Base-by-base conservation (phyloP, 352 stramenopile genomes). In the Globisporangium splendens region DNA sequence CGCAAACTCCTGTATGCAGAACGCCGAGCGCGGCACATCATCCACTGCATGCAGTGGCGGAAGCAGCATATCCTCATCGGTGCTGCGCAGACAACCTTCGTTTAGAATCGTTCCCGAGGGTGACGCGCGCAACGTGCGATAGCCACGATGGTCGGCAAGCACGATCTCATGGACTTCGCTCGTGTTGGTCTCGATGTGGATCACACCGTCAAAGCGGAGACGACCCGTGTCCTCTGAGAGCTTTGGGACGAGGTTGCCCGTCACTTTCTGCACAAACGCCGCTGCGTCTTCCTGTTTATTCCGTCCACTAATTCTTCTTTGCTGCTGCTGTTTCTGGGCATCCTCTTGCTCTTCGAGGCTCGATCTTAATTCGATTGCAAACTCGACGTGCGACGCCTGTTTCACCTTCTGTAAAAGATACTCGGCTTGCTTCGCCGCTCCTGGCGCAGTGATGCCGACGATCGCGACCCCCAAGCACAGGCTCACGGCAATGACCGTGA, bases 61-160 rank as follows among this genome's bases (percentile, higher is more conserved):
- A n/a, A 85, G 28, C 5, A 35, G 28, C 28, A 6, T 10, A 35
- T 35, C 44, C 14, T 80, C 70, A 39, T 42, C 10, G 2, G 68
- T 64, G 20, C 33, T 68, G 28, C 28, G 28, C 20, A 85, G 51
- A 55, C 75, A 85, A 17, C 42, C 12, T 18, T 57, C 31, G 5
- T 41, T 42, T 1, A 53, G 28, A 15, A 63, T 15, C 1, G 17
- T 22, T 11, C 52, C 43, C 11, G 59, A 61, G 6, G 33, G n/a
- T n/a, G 43, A 22, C n/a, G 10, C 22, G 8, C 53, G 50, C 1
- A 50, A 41, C 22, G 51, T 61, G 7, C 65, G 68, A 21, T 66
- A 77, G 13, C 72, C 75, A 44, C 72, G 75, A 47, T 84, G 72
- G 53, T 79, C 68, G 13, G 18, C 54, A 21, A 85, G 55, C n/a